Percentiles rank a stretch among this genome's conserved stretches.
Evolutionary conservation across 2,329 filamentous ascomycete genomes (phyloP).

Genomic region (Exophiala sideris): DNA sequence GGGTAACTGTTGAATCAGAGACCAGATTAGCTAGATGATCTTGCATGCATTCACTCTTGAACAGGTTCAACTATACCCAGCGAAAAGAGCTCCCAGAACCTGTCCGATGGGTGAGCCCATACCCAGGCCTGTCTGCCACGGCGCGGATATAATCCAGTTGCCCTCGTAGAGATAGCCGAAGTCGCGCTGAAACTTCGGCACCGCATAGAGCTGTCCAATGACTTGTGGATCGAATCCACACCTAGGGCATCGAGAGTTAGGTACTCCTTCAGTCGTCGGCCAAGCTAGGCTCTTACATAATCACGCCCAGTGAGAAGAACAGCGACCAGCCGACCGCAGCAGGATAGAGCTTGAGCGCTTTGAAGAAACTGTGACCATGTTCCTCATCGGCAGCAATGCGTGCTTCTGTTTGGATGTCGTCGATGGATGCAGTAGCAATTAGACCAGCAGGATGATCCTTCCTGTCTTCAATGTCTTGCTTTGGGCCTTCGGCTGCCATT

Average conservation of each 20-base stretch:
- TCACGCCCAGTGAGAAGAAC: constrained; percentile 35
- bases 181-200: constrained; percentile 55
- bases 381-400: constrained; percentile 35
- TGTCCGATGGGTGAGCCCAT: constrained; percentile 48
- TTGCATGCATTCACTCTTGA: no score
- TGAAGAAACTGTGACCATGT: constrained; percentile 35
- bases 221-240: constrained; percentile 60
- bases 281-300: constrained; percentile 58
- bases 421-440: constrained; percentile 24
- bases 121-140: constrained; percentile 62
- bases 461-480: constrained; percentile 22
- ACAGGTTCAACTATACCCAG: constrained; percentile 25
- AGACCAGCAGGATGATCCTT: constrained; percentile 24
- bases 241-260: constrained; percentile 4
- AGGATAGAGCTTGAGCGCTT: constrained; percentile 44
- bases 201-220: constrained; percentile 60
- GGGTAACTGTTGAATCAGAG: background rate
- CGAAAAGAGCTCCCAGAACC: constrained; percentile 42
- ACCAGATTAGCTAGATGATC: background rate
- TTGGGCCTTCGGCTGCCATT: constrained; percentile 35
- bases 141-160: constrained; percentile 47
- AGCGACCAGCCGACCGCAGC: constrained; percentile 40
- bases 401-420: constrained; percentile 30
- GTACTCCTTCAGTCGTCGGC: constrained; percentile 62
- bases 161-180: constrained; percentile 52